Conservation (phyloP, 768 basidiomycete species). For the Auriscalpium vulgare region DNA sequence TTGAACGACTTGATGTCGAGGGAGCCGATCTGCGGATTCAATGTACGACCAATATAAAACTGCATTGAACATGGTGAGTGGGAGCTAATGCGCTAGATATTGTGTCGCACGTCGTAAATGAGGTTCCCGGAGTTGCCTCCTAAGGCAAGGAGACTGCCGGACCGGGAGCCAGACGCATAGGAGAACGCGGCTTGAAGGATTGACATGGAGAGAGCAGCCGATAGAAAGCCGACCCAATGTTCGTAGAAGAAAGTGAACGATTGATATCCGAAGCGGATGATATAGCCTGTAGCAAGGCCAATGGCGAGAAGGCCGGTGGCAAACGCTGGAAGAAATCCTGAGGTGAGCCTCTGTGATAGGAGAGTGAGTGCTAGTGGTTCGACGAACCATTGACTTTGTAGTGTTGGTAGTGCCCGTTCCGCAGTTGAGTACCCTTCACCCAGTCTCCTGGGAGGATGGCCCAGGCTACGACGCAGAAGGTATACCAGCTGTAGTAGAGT, state of each 20-base stretch:
- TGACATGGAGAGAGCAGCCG: conserved; percentile 76
- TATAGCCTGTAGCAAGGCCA: conserved; percentile 60
- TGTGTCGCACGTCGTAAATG: conserved; percentile 77
- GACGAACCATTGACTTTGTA: conserved; percentile 91
- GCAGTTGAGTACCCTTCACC: conserved; percentile 35
- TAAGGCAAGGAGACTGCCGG: conserved; percentile 69
- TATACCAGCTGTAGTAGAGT: conserved; percentile 85
- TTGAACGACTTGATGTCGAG: conserved; percentile 73
- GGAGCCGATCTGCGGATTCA: conserved; percentile 79
- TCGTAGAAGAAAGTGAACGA: conserved; percentile 88
- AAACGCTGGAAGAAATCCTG: conserved; percentile 48
- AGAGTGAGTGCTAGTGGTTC: too few species aligned
- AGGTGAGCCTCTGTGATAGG: neutral
- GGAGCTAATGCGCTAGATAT: neutral
- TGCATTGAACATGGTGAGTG: conserved; percentile 21
- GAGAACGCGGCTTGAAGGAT: conserved; percentile 63
- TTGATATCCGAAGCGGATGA: conserved; percentile 67
- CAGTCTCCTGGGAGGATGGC: conserved; percentile 55
- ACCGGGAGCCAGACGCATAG: conserved; percentile 63
- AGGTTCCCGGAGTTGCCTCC: conserved; percentile 88
- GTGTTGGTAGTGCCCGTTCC: conserved; percentile 66
- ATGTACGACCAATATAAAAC: conserved; percentile 92
- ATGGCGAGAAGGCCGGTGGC: conserved; percentile 78
- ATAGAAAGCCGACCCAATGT: conserved; percentile 84
- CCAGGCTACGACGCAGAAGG: conserved; percentile 82